A percentile compares a stretch with the other conserved stretches of the same genome.
phyloP scores from a whole-genome alignment of 805 yeast species.

The Saccharomycopsis fibuligera region DNA sequence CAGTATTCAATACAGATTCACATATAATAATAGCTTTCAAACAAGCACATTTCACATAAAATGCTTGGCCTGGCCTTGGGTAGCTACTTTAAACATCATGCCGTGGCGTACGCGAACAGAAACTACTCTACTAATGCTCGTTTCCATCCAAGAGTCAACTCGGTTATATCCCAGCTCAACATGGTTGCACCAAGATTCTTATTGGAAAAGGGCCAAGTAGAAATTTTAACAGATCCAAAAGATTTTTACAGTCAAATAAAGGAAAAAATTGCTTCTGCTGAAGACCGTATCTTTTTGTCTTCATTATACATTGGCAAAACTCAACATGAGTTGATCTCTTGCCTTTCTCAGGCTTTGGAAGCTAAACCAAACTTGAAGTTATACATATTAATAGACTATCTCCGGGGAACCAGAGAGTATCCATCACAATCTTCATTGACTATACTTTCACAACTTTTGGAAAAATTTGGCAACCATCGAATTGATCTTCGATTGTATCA shows the following conservation, averaged over 20 bases:
- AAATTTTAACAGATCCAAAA: constrained; percentile 56
- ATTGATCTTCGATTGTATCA: constrained; percentile 81
- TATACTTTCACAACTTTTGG: constrained; percentile 53
- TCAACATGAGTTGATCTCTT: constrained; percentile 67
- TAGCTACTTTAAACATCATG: not conserved
- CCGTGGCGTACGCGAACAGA: constrained; percentile 1
- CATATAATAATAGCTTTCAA: too few species aligned
- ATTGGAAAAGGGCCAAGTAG: constrained; percentile 48
- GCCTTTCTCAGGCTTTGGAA: constrained; percentile 53
- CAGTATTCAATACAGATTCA: too few species aligned
- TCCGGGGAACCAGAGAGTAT: constrained; percentile 89
- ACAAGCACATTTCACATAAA: too few species aligned
- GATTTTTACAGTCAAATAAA: constrained; percentile 67
- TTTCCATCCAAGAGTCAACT: constrained; percentile 39
- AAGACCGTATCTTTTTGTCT: constrained; percentile 67
- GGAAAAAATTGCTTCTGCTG: constrained; percentile 53
- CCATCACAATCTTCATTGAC: constrained; percentile 76
- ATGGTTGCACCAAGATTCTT: constrained; percentile 63
- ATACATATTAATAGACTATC: constrained; percentile 73
- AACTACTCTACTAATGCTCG: constrained; percentile 9
- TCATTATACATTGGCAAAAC: constrained; percentile 81
- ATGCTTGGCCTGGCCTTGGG: constrained; percentile 5
- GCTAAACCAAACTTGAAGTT: constrained; percentile 59
- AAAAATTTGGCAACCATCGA: constrained; percentile 51
- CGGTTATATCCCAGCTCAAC: constrained; percentile 49